phyloP scores from a whole-genome alignment of 768 basidiomycete genomes.

The Amanita rimosa region DNA sequence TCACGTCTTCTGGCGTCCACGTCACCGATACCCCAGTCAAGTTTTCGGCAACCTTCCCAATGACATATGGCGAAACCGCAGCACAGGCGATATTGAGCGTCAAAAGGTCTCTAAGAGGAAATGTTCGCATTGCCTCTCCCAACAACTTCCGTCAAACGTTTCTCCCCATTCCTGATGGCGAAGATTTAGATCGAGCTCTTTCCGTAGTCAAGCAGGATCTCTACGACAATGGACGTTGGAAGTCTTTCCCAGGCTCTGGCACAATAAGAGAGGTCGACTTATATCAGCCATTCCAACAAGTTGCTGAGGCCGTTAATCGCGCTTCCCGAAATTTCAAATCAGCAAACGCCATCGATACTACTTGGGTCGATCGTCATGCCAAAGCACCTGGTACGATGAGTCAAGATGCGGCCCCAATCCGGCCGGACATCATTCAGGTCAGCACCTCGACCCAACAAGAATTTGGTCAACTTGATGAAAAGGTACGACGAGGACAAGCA shows the following conservation, averaged over 20 bases:
- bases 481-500: neutral
- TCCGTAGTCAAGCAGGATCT: neutral
- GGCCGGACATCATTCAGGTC: neutral
- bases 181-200: neutral
- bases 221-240: neutral
- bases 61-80: neutral
- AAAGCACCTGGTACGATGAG: neutral
- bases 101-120: neutral
- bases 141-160: neutral
- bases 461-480: neutral
- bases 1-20: no score
- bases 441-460: neutral
- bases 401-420: neutral
- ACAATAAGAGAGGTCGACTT: neutral
- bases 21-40: neutral
- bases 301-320: neutral
- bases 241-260: neutral
- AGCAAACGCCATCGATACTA: neutral
- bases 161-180: no score
- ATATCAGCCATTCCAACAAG: neutral
- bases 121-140: neutral
- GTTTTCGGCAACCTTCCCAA: no score
- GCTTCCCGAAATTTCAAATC: neutral
- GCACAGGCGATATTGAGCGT: neutral
- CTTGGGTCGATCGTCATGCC: neutral